A percentile compares a stretch with the other conserved stretches of the same genome.
phyloP scores from a whole-genome alignment of 225 moss, liverwort and hornwort genomes.

The Sphagnum contortum region DNA sequence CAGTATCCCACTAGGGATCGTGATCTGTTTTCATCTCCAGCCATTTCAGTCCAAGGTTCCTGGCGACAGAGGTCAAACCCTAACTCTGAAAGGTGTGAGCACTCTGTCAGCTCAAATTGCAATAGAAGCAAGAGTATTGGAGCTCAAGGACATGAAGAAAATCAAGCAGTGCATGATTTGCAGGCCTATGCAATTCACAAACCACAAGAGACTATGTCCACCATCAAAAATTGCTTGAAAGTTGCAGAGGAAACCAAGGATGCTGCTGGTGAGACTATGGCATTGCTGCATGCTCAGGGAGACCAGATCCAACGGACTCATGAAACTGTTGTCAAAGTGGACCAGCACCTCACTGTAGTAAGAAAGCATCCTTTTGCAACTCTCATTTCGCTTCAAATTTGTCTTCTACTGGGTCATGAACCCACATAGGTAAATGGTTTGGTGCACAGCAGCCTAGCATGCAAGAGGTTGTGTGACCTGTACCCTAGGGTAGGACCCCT shows the following conservation, averaged over 20 bases:
- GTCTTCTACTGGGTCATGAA: background rate
- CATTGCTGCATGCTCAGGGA: conserved; percentile 37
- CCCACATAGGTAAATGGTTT: background rate
- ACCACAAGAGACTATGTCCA: conserved; percentile 39
- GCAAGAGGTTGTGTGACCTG: background rate
- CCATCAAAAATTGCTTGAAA: conserved; percentile 32
- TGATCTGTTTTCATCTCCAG: too few relatives aligned
- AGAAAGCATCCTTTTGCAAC: conserved; percentile 1
- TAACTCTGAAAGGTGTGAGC: background rate
- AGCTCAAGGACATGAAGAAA: background rate
- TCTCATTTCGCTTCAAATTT: background rate
- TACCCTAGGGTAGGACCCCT: background rate
- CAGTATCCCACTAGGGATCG: too few relatives aligned
- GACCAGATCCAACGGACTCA: conserved; percentile 55
- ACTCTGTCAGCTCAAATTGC: background rate
- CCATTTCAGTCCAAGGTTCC: too few relatives aligned
- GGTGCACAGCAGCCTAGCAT: background rate
- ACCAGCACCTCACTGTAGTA: conserved; percentile 46
- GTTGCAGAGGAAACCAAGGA: conserved; percentile 48
- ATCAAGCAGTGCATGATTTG: conserved; percentile 4
- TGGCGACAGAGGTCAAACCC: too few relatives aligned
- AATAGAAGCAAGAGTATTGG: background rate
- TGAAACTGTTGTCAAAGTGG: conserved; percentile 42
- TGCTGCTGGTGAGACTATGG: conserved; percentile 33
- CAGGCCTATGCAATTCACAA: conserved; percentile 17